phyloP scores from a whole-genome alignment of 2,329 filamentous ascomycete species.

The Sclerotinia spermophila region DNA sequence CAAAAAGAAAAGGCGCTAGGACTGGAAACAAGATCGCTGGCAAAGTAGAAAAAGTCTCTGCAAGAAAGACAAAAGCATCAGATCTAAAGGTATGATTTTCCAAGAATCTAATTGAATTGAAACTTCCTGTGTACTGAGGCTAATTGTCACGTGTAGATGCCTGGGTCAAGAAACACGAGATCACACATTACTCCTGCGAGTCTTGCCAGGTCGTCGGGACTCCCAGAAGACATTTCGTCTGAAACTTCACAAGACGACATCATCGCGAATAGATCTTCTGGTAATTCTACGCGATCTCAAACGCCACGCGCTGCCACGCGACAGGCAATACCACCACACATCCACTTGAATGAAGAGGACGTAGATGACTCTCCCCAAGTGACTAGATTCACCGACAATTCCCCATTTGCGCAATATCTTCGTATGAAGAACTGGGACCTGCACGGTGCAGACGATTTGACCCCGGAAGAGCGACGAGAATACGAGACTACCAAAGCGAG shows the following conservation, averaged over 20 bases:
- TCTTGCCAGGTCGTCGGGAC: background rate
- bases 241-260: background rate
- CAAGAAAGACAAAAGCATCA: background rate
- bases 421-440: background rate
- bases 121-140: background rate
- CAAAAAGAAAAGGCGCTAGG: too few relatives aligned
- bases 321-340: background rate
- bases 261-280: background rate
- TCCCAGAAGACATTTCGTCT: background rate
- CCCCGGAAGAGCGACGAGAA: background rate
- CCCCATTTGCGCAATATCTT: background rate
- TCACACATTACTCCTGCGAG: background rate
- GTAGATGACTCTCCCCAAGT: background rate
- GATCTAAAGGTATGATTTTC: background rate
- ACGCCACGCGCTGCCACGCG: background rate
- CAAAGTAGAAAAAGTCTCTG: background rate
- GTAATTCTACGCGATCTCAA: background rate
- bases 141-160: background rate
- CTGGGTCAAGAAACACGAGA: background rate
- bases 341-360: background rate
- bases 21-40: background rate
- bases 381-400: background rate
- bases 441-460: background rate
- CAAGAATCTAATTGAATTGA: background rate
- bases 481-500: fast-evolving